Evolutionary conservation across 176 grass and related monocot species (phyloP).

Genomic region (Oryza meyeriana): DNA sequence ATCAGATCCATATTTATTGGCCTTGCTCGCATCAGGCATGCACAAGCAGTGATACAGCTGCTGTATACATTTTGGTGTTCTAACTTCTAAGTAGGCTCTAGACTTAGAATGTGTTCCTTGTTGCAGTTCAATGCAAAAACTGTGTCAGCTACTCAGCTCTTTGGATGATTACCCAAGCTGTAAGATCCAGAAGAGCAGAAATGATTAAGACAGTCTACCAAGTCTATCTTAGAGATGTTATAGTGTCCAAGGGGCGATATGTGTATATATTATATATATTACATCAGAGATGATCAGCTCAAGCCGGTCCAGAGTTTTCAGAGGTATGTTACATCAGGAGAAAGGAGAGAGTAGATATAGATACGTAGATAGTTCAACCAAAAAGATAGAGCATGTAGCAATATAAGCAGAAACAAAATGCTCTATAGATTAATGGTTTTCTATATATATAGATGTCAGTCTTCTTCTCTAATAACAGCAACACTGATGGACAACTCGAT

Average conservation of each 20-base stretch:
- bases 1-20: neutral
- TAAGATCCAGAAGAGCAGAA: neutral
- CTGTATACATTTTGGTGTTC: no score
- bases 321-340: slow-evolving; percentile 36
- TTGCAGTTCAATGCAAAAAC: neutral
- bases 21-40: neutral
- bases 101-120: no score
- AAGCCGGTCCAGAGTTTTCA: slow-evolving; percentile 26
- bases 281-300: slow-evolving; percentile 29
- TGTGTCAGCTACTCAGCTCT: neutral
- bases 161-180: neutral
- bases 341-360: neutral
- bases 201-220: neutral
- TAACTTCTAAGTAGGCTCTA: no score
- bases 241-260: slow-evolving; percentile 12
- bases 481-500: slow-evolving; percentile 3
- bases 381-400: slow-evolving; percentile 1
- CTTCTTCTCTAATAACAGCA: slow-evolving; percentile 28
- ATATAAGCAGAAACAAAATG: slow-evolving; percentile 14
- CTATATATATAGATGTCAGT: slow-evolving; percentile 48
- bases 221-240: neutral
- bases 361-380: neutral
- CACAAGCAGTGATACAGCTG: neutral
- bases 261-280: slow-evolving; percentile 19
- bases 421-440: slow-evolving; percentile 53